Percentiles rank a stretch among this genome's conserved stretches.
Evolutionary conservation across 306 rosid species (phyloP).

Genomic region (Fragaria ananassa): DNA sequence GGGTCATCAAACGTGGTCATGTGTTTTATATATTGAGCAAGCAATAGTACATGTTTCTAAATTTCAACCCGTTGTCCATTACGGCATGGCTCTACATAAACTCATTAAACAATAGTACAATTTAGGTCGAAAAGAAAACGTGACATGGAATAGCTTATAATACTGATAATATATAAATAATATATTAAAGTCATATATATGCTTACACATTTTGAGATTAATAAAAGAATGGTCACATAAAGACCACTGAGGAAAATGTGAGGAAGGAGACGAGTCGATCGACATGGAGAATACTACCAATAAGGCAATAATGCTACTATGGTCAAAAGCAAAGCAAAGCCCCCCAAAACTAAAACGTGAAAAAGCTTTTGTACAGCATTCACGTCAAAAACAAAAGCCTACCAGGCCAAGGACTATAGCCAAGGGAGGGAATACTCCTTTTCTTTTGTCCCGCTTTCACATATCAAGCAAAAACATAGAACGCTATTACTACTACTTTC

Average conservation of each 20-base stretch:
- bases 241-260: background rate
- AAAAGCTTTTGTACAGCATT: background rate
- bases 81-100: too few species aligned
- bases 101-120: too few species aligned
- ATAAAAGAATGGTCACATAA: background rate
- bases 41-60: too few species aligned
- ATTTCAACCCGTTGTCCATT: too few species aligned
- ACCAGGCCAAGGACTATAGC: too few species aligned
- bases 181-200: background rate
- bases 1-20: too few species aligned
- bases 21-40: too few species aligned
- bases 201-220: background rate
- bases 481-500: background rate
- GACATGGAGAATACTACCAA: background rate
- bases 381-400: background rate
- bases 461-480: background rate
- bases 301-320: background rate
- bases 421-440: background rate
- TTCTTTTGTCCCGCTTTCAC: background rate
- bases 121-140: background rate
- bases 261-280: background rate
- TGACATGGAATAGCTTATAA: background rate
- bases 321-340: background rate
- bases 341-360: background rate
- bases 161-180: background rate